These are phyloP conservation scores for Fusarium sp. DNA, from an alignment of 2,329 filamentous ascomycete species.

Conservation along the genomic window DNA sequence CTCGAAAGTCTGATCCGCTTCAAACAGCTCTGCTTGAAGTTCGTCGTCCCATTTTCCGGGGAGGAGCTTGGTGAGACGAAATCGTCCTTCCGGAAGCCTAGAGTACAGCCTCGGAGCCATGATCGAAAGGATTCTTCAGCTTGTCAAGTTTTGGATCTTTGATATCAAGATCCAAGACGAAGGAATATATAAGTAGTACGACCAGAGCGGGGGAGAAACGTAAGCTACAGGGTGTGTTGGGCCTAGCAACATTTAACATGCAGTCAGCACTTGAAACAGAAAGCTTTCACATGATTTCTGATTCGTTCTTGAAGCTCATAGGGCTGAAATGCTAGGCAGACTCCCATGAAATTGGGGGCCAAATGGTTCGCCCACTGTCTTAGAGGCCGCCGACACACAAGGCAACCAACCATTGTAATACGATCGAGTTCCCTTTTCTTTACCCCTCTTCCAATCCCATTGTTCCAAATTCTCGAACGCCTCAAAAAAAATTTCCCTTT, in stretches of 20 bases:
- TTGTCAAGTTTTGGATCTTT: not conserved
- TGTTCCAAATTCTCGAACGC: conserved; percentile 13
- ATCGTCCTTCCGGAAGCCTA: conserved; percentile 14
- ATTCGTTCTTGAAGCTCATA: not conserved
- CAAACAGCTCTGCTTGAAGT: conserved; percentile 26
- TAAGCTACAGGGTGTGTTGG: not conserved
- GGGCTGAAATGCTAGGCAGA: conserved; percentile 12
- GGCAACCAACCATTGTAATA: conserved; percentile 25
- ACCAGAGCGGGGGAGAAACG: not conserved
- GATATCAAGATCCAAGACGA: not conserved
- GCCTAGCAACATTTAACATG: not conserved
- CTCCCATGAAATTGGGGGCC: conserved; percentile 18
- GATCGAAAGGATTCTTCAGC: not conserved
- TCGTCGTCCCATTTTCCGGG: conserved; percentile 29
- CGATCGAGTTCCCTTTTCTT: not conserved
- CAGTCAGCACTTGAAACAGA: conserved; percentile 1
- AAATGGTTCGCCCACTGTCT: conserved; percentile 11
- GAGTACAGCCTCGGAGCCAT: conserved; percentile 14
- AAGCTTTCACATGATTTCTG: not conserved
- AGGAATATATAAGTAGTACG: not conserved
- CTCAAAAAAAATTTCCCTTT: not conserved
- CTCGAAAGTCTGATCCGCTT: conserved; percentile 16
- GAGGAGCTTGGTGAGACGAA: conserved; percentile 27
- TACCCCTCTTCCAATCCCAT: not conserved
- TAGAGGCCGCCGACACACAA: conserved; percentile 23